Percentiles rank a stretch among this genome's conserved stretches.
phyloP scores from a whole-genome alignment of 176 grass and related monocot species.

The Pontederia paniculata region DNA sequence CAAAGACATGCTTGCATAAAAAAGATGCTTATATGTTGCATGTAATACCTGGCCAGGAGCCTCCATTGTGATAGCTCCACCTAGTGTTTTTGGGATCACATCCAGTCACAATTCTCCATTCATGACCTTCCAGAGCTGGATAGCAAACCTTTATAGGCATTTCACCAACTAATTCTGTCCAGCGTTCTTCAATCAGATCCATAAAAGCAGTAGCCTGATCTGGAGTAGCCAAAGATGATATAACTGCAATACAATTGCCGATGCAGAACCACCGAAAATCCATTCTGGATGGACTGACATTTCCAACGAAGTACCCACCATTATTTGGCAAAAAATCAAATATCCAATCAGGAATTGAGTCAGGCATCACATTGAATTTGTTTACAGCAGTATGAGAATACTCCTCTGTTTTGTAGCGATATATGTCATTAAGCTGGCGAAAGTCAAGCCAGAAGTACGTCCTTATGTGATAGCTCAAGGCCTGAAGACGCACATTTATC shows the following conservation, averaged over 20 bases:
- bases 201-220: conserved; percentile 1
- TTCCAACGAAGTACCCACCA: conserved; percentile 5
- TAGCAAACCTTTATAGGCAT: conserved; percentile 1
- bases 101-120: not conserved
- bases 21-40: too few relatives aligned
- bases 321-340: conserved; percentile 1
- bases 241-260: conserved; percentile 1
- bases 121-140: conserved; percentile 1
- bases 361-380: conserved; percentile 6
- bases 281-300: conserved; percentile 1
- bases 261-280: not conserved
- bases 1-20: too few relatives aligned
- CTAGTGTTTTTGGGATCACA: conserved; percentile 1
- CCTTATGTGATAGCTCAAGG: not conserved
- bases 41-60: not conserved
- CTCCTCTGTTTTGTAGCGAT: conserved; percentile 1
- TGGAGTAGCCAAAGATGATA: conserved; percentile 3
- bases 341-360: not conserved
- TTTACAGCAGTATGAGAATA: conserved; percentile 2
- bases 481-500: not conserved
- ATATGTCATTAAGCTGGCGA: not conserved
- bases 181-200: not conserved
- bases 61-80: conserved; percentile 2
- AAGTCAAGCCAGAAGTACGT: not conserved
- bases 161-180: conserved; percentile 4